Conservation (phyloP, 2,329 filamentous ascomycete genomes). For the Penicillium palitans region DNA sequence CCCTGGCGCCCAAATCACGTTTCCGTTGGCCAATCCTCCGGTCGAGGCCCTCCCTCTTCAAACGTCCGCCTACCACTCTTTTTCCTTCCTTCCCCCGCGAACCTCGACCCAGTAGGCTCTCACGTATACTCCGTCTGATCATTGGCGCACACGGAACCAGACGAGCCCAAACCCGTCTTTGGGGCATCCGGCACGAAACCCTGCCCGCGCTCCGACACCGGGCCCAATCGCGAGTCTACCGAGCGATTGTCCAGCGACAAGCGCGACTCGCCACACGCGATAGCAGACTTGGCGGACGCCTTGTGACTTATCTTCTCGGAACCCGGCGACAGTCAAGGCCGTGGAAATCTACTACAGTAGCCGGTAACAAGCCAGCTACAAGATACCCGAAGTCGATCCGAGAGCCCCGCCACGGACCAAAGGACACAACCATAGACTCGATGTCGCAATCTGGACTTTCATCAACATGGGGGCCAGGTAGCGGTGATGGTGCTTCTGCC, state of each 20-base stretch:
- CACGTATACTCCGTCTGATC: slow-evolving; percentile 57
- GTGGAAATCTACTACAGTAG: slow-evolving; percentile 9
- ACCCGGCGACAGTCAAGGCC: slow-evolving; percentile 24
- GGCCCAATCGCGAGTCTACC: slow-evolving; percentile 75
- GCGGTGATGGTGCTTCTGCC: slow-evolving; percentile 44
- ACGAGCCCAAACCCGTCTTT: slow-evolving; percentile 65
- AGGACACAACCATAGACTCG: slow-evolving; percentile 18
- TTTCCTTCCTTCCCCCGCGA: slow-evolving; percentile 18
- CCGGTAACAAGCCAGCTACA: slow-evolving; percentile 6
- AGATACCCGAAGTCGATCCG: slow-evolving; percentile 16
- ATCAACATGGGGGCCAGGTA: slow-evolving; percentile 24
- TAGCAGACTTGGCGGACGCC: slow-evolving; percentile 31
- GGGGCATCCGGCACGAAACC: slow-evolving; percentile 71
- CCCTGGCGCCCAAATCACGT: slow-evolving; percentile 31
- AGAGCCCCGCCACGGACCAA: slow-evolving; percentile 20
- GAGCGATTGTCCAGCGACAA: slow-evolving; percentile 68
- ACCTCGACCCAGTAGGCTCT: slow-evolving; percentile 30
- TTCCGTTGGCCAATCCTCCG: slow-evolving; percentile 23
- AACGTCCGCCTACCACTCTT: slow-evolving; percentile 17
- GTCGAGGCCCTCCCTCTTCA: slow-evolving; percentile 18
- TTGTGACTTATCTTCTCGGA: slow-evolving; percentile 30
- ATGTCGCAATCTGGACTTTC: slow-evolving; percentile 30
- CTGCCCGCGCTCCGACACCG: slow-evolving; percentile 69
- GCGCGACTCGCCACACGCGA: slow-evolving; percentile 51
- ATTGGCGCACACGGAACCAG: slow-evolving; percentile 67